Evolutionary conservation across 352 stramenopile species (phyloP).

Genomic region (Elongisporangium undulatum): DNA sequence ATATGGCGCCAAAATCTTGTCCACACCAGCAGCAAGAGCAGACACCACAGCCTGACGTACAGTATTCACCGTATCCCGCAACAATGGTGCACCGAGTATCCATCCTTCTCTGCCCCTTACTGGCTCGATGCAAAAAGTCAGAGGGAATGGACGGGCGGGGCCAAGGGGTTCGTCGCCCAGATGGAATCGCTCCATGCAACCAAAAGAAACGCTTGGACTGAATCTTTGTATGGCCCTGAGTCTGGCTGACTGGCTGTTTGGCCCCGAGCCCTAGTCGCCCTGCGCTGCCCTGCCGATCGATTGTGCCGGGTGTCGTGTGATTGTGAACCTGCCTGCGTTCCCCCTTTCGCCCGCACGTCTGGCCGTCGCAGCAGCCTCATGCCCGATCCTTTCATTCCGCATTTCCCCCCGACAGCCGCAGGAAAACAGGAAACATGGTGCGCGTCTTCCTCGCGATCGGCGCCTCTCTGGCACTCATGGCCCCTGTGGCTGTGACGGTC

Average conservation of each 20-base stretch:
- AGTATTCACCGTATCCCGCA: neutral
- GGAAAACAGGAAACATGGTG: slow-evolving; percentile 19
- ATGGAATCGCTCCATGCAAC: neutral
- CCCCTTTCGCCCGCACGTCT: neutral
- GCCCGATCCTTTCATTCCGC: neutral
- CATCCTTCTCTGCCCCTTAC: neutral
- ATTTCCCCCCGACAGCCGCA: neutral
- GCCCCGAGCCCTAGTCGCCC: neutral
- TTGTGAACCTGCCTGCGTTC: neutral
- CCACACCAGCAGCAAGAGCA: neutral
- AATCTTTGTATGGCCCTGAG: neutral
- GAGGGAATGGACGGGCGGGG: neutral
- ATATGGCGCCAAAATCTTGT: neutral
- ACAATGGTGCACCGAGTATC: neutral
- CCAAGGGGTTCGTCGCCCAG: neutral
- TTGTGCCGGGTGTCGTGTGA: neutral
- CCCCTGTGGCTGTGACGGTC: slow-evolving; percentile 23
- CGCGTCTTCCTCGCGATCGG: slow-evolving; percentile 38
- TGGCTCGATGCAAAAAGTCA: neutral
- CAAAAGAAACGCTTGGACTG: neutral
- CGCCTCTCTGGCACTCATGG: slow-evolving; percentile 20
- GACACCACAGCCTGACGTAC: neutral
- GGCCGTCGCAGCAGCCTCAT: neutral
- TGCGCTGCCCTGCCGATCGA: neutral
- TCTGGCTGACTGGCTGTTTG: neutral